These are phyloP conservation scores for Ailanthus altissimus DNA, from an alignment of 345 rosid species.

Conservation along the genomic window DNA sequence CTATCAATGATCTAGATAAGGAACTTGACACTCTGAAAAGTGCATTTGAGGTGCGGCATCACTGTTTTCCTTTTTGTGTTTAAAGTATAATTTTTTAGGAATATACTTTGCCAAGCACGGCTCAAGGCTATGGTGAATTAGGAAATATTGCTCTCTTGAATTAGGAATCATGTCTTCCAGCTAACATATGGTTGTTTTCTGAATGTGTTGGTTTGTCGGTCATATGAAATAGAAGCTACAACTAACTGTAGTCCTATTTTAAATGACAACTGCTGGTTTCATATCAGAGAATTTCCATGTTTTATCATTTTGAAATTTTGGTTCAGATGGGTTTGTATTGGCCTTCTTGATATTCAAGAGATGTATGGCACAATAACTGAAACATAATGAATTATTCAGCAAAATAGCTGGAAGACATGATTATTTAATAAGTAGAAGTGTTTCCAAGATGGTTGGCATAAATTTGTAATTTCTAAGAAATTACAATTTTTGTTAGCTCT, in stretches of 20 bases:
- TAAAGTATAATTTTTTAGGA: not conserved
- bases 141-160: not conserved
- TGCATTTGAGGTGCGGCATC: constrained; percentile 68
- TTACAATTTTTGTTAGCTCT: too few species aligned
- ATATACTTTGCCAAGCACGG: not conserved
- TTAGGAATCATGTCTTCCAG: too few species aligned
- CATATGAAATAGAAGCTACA: not conserved
- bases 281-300: not conserved
- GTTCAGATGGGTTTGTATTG: not conserved
- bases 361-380: not conserved
- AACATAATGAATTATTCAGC: not conserved
- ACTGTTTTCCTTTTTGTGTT: not conserved
- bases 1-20: constrained; percentile 88
- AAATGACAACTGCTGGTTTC: not conserved
- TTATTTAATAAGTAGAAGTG: not conserved
- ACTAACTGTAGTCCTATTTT: not conserved
- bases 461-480: not conserved
- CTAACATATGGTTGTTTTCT: not conserved
- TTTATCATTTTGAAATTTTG: not conserved
- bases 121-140: not conserved
- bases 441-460: not conserved
- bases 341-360: not conserved
- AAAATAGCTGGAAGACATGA: not conserved
- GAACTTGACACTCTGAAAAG: constrained; percentile 78
- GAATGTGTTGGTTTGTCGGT: not conserved